phyloP scores from a whole-genome alignment of 2,329 filamentous ascomycete genomes.

The Venturia pyrina region DNA sequence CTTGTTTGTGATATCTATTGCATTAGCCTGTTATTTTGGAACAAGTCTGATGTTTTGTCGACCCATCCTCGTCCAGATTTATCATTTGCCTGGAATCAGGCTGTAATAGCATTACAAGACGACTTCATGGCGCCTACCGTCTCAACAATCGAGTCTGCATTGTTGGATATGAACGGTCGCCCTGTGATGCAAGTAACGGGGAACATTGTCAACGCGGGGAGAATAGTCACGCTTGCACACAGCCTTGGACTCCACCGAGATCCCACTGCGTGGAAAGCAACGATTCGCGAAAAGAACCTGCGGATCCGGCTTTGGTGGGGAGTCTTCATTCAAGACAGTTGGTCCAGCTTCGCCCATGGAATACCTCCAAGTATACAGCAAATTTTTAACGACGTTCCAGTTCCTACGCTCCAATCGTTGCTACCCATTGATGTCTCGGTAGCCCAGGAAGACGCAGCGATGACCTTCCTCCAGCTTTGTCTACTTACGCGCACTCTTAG shows the following conservation, averaged over 20 bases:
- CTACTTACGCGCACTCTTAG: slow-evolving; percentile 35
- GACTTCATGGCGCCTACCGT: slow-evolving; percentile 33
- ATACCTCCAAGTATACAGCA: slow-evolving; percentile 44
- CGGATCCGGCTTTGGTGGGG: slow-evolving; percentile 48
- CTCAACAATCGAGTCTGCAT: slow-evolving; percentile 28
- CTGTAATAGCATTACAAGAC: slow-evolving; percentile 30
- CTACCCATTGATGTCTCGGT: slow-evolving; percentile 25
- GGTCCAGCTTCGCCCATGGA: slow-evolving; percentile 47
- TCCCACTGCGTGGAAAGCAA: slow-evolving; percentile 43
- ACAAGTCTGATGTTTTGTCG: slow-evolving; percentile 25
- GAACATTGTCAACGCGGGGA: slow-evolving; percentile 44
- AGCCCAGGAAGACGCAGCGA: slow-evolving; percentile 35
- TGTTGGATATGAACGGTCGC: slow-evolving; percentile 32
- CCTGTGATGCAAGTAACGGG: slow-evolving; percentile 31
- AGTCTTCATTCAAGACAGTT: slow-evolving; percentile 46
- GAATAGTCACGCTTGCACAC: slow-evolving; percentile 44
- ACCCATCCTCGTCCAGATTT: slow-evolving; percentile 27
- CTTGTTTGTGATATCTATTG: slow-evolving; percentile 31
- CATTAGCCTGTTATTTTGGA: slow-evolving; percentile 28
- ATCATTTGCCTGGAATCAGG: slow-evolving; percentile 32
- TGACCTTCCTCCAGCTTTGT: slow-evolving; percentile 45
- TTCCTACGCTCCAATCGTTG: slow-evolving; percentile 37
- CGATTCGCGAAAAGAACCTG: slow-evolving; percentile 39
- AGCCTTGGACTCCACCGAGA: slow-evolving; percentile 47
- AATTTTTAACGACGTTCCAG: slow-evolving; percentile 46